phyloP scores from a whole-genome alignment of 2,329 filamentous ascomycete species.

The Pseudogymnoascus sp. region DNA sequence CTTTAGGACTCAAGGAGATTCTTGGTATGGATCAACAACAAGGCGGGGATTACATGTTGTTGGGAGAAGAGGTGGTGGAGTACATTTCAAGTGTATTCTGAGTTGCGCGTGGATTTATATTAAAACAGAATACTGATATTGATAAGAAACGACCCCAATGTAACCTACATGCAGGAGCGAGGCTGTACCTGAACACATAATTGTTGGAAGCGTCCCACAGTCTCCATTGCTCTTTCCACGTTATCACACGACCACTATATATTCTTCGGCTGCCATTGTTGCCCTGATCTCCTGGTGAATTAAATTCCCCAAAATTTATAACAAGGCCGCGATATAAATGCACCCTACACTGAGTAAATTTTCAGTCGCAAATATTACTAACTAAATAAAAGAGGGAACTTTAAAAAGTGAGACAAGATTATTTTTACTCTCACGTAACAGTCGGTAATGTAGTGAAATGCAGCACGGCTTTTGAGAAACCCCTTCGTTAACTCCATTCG shows the following conservation, averaged over 20 bases:
- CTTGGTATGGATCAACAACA: background rate
- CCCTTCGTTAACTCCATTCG: background rate
- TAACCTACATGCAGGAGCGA: slow-evolving; percentile 4
- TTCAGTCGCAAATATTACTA: background rate
- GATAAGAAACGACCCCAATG: background rate
- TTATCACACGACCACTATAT: background rate
- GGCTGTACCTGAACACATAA: background rate
- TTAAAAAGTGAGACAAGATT: background rate
- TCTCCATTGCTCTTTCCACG: background rate
- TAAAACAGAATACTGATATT: background rate
- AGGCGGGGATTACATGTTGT: background rate
- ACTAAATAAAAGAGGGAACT: background rate
- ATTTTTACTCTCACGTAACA: background rate
- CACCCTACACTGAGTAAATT: background rate
- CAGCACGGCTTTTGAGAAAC: background rate
- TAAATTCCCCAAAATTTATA: background rate
- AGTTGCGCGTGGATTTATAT: background rate
- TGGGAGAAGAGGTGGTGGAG: background rate
- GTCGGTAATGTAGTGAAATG: background rate
- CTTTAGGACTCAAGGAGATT: background rate
- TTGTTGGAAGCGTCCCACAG: too few species aligned
- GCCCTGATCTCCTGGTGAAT: background rate
- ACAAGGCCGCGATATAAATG: background rate
- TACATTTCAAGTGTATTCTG: background rate
- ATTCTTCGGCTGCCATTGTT: background rate